A percentile compares a stretch with the other conserved stretches of the same genome.
These are phyloP conservation scores for Middelhovenomyces tepae DNA, from an alignment of 805 yeast genomes.

Conservation along the genomic window DNA sequence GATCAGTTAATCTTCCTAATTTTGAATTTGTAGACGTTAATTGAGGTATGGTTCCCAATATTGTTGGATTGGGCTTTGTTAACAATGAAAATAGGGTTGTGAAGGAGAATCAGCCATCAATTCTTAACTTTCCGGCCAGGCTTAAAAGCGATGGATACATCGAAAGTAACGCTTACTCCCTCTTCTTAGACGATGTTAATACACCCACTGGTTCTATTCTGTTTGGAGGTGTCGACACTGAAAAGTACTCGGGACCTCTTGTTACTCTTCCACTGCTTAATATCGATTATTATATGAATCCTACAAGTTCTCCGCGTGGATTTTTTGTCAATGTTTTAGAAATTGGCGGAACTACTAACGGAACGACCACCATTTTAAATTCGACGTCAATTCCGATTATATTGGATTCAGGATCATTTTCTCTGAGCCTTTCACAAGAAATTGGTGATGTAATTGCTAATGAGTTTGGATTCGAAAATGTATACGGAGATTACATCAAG, in stretches of 20 bases:
- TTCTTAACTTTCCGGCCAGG: slow-evolving; percentile 1
- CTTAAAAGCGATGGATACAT: slow-evolving; percentile 27
- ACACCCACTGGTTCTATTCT: slow-evolving; percentile 12
- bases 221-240: slow-evolving; percentile 1
- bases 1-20: background rate
- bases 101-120: background rate
- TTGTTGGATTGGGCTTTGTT: slow-evolving; percentile 2
- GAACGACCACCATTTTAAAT: too few species aligned
- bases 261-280: slow-evolving; percentile 1
- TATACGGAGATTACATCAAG: too few species aligned
- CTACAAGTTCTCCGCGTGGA: too few species aligned
- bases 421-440: too few species aligned
- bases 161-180: slow-evolving; percentile 33
- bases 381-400: too few species aligned
- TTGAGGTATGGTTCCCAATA: background rate
- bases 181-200: slow-evolving; percentile 29
- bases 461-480: too few species aligned
- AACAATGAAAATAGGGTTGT: background rate
- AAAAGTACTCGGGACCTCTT: slow-evolving; percentile 3
- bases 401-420: slow-evolving; percentile 17
- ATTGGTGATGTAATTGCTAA: too few species aligned
- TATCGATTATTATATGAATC: background rate
- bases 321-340: too few species aligned
- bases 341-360: too few species aligned
- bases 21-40: background rate